Conservation (phyloP, 1,284 basidiomycete genomes). For the Cutaneotrichosporon sp. region DNA sequence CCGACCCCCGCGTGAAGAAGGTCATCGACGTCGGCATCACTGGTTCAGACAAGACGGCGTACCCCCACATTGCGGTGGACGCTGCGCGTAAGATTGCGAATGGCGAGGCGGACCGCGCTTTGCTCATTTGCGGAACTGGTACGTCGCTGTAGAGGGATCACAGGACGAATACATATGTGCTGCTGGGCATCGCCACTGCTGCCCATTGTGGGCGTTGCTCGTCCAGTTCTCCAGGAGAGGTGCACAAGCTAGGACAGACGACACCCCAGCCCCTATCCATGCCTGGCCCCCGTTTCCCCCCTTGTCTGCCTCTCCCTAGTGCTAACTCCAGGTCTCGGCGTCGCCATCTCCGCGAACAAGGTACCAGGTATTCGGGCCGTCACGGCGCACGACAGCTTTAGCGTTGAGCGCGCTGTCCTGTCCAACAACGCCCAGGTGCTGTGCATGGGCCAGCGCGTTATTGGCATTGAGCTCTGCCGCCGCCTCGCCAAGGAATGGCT, state of each 20-base stretch:
- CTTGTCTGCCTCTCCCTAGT: too few relatives aligned
- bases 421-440: conserved; percentile 51
- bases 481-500: conserved; percentile 50
- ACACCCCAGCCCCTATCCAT: too few relatives aligned
- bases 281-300: too few relatives aligned
- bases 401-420: conserved; percentile 50
- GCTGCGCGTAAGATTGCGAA: conserved; percentile 48
- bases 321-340: conserved; percentile 32
- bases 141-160: conserved; percentile 8
- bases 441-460: conserved; percentile 51
- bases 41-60: conserved; percentile 44
- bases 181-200: too few relatives aligned
- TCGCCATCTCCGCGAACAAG: conserved; percentile 49
- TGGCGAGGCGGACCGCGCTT: conserved; percentile 50
- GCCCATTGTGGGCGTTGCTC: too few relatives aligned
- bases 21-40: conserved; percentile 43
- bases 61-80: conserved; percentile 50
- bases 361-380: conserved; percentile 49
- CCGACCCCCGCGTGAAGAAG: conserved; percentile 34
- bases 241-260: too few relatives aligned
- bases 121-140: conserved; percentile 52
- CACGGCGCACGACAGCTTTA: conserved; percentile 50
- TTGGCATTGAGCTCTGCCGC: conserved; percentile 49
- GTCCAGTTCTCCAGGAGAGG: too few relatives aligned
- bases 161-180: too few relatives aligned